These are phyloP conservation scores for Fusarium sp. DNA, from an alignment of 2,329 filamentous ascomycete genomes.

Conservation along the genomic window DNA sequence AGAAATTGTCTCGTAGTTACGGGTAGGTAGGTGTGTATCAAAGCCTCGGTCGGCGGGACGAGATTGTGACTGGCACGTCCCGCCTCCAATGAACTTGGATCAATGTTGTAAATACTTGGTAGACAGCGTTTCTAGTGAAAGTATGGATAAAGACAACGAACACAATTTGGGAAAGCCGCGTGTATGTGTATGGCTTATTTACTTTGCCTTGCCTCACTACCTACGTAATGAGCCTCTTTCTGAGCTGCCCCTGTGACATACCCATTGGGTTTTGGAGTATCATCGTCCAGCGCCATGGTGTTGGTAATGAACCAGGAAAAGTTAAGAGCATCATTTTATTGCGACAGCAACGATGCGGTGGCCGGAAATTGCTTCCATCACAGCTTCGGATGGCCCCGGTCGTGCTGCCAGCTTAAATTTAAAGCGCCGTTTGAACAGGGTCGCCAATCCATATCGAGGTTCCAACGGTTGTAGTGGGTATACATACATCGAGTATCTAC, in stretches of 20 bases:
- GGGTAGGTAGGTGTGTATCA: constrained; percentile 14
- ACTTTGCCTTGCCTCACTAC: too few relatives aligned
- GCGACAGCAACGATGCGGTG: constrained; percentile 38
- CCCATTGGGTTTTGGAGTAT: constrained; percentile 34
- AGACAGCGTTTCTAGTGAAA: background rate
- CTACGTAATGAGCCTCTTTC: constrained; percentile 30
- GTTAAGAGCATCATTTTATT: constrained; percentile 32
- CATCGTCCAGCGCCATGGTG: constrained; percentile 37
- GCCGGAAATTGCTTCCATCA: constrained; percentile 41
- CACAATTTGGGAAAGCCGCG: constrained; percentile 2
- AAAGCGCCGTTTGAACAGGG: constrained; percentile 32
- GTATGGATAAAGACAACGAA: background rate
- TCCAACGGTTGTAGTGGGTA: constrained; percentile 25
- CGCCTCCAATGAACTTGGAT: constrained; percentile 1
- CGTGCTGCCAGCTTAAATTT: constrained; percentile 32
- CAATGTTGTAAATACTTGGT: background rate
- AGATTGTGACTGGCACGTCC: constrained; percentile 11
- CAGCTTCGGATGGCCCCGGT: constrained; percentile 22
- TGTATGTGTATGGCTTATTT: too few relatives aligned
- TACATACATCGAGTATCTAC: background rate
- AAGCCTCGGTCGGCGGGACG: constrained; percentile 22
- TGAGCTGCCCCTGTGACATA: constrained; percentile 25
- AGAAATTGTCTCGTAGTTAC: constrained; percentile 35
- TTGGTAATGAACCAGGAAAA: constrained; percentile 33
- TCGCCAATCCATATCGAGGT: too few relatives aligned